Conservation (phyloP, 495 filamentous ascomycete genomes). For the Poronia punctata region DNA sequence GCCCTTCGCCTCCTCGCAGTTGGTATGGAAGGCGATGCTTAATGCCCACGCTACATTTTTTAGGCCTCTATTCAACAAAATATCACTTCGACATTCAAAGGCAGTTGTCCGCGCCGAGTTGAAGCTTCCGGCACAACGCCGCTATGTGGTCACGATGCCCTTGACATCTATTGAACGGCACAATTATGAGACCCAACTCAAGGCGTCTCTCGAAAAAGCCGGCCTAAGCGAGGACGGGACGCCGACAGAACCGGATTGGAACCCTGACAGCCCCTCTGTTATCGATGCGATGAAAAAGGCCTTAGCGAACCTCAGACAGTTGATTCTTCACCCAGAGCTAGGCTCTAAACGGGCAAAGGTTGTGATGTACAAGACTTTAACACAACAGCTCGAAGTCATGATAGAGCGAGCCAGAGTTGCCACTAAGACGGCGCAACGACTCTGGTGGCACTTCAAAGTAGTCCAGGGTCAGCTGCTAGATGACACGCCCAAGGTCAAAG, state of each 20-base stretch:
- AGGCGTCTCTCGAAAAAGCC: constrained; percentile 62
- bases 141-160: constrained; percentile 80
- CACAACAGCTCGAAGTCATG: constrained; percentile 82
- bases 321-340: constrained; percentile 77
- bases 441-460: constrained; percentile 52
- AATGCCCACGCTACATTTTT: constrained; percentile 54
- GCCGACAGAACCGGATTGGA: constrained; percentile 54
- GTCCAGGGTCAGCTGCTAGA: constrained; percentile 68
- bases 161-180: constrained; percentile 87
- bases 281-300: constrained; percentile 57
- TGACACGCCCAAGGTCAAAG: constrained; percentile 42
- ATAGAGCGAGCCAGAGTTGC: constrained; percentile 66
- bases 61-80: constrained; percentile 52
- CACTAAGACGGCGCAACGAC: constrained; percentile 60
- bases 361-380: constrained; percentile 57
- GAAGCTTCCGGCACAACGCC: constrained; percentile 65
- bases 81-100: constrained; percentile 84
- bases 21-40: constrained; percentile 63
- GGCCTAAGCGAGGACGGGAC: constrained; percentile 58
- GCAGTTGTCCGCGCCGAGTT: constrained; percentile 66
- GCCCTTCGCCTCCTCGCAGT: constrained; percentile 56
- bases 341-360: constrained; percentile 53
- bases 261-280: constrained; percentile 47
- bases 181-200: constrained; percentile 66
- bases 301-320: constrained; percentile 60